Conservation (phyloP, 2,329 filamentous ascomycete species). For the Albophoma yamanashiensis region DNA sequence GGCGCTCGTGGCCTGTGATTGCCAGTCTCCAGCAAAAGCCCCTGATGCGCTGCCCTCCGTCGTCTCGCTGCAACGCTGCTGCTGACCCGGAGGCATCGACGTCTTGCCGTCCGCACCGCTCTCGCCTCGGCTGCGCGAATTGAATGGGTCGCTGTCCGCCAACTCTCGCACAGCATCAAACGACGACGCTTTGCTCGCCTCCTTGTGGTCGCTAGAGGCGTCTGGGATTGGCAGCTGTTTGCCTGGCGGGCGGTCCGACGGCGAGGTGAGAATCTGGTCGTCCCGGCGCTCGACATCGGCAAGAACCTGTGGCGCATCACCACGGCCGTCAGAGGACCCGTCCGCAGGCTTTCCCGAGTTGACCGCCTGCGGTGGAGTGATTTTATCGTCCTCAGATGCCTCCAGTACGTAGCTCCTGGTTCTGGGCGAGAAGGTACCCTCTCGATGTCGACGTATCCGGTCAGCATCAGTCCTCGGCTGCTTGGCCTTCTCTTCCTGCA, state of each 20-base stretch:
- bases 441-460: slow-evolving; percentile 21
- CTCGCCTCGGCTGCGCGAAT: slow-evolving; percentile 20
- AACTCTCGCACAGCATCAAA: slow-evolving; percentile 39
- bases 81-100: slow-evolving; percentile 32
- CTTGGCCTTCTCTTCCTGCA: slow-evolving; percentile 51
- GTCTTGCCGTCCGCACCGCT: slow-evolving; percentile 20
- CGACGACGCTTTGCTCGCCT: slow-evolving; percentile 31
- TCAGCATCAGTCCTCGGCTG: slow-evolving; percentile 25
- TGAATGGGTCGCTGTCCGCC: slow-evolving; percentile 38
- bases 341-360: slow-evolving; percentile 9
- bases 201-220: slow-evolving; percentile 16
- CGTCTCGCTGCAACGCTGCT: slow-evolving; percentile 50
- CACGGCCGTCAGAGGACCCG: slow-evolving; percentile 9
- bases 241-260: background rate
- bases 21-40: slow-evolving; percentile 46
- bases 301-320: slow-evolving; percentile 11
- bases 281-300: slow-evolving; percentile 11
- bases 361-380: slow-evolving; percentile 7
- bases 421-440: slow-evolving; percentile 33
- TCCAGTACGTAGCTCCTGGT: slow-evolving; percentile 29
- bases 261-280: slow-evolving; percentile 14
- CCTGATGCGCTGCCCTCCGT: slow-evolving; percentile 49
- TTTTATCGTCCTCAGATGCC: slow-evolving; percentile 14
- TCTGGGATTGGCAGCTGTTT: background rate
- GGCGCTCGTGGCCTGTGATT: slow-evolving; percentile 51